Base-by-base conservation (phyloP, 768 basidiomycete genomes). In the Lactarius deliciosus region DNA sequence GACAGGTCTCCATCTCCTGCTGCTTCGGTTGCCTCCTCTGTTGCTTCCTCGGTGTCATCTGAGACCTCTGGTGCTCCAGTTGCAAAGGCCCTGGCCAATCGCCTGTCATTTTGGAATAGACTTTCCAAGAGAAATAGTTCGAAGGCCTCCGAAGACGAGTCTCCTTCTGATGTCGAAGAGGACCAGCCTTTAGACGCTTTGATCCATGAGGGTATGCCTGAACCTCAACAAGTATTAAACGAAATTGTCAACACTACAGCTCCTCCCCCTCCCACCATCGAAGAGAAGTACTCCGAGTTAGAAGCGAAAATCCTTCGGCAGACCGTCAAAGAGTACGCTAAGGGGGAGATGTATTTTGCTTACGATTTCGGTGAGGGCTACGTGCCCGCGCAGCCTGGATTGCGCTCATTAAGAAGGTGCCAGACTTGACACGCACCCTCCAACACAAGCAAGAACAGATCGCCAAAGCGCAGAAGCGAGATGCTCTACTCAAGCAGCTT, bases 301-400 rank as follows among this genome's bases (percentile, higher is more conserved):
- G 95, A 97, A 72, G 82, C 83, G 36, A 94, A 94, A 76, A 89
- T 96, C 55, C 77, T 96, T 13, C 80, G 86, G 28, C 92, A 96
- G 75, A 88, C 86, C 62, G 81, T 93, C 36, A 82, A 85, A 61
- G 89, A 92, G 71, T 93, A 87, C 72, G 81, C 84, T 16, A 91
- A 89, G 71, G 94, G 93, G 13, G 89, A 86, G 56, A 96, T 97
- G 92, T 95, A 90, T 76, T 96, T 93, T 74, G 83, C 92, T 0
- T 90, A 93, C 75, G 86, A 83, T 65, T 94, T 94, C 70, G 95
- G 94, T 90, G 75, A 65, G 80, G 72, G 25, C 25, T 13, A 25
- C 13, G 5, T 53, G 5, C 25, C 22, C 22, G 13, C 40, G 58
- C 25, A 10, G 20, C 25, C 28, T 41, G 53, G 34, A 28, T 38